Evolutionary conservation across 2,329 filamentous ascomycete species (phyloP).

Genomic region (Hymenoscyphus linearis): DNA sequence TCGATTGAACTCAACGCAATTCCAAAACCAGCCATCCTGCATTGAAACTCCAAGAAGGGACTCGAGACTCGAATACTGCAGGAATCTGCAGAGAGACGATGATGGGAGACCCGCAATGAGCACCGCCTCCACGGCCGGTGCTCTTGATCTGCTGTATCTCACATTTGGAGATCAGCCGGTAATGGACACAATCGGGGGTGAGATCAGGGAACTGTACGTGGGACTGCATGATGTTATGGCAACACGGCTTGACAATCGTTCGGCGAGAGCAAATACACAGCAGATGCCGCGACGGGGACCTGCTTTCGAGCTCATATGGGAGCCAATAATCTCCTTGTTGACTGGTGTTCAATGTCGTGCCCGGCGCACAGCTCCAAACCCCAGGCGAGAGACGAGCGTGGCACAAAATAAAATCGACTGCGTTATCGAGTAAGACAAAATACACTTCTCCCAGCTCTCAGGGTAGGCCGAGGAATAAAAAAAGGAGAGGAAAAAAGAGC

Average conservation of each 20-base stretch:
- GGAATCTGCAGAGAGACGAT: background rate
- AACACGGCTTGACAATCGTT: conserved; percentile 4
- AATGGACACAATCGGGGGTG: background rate
- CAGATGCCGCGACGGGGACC: background rate
- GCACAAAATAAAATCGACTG: background rate
- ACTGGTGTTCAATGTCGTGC: background rate
- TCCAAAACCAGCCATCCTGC: background rate
- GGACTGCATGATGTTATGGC: background rate
- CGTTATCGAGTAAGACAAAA: background rate
- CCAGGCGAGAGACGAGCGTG: background rate
- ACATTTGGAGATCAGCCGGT: background rate
- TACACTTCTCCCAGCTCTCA: background rate
- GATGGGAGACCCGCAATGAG: background rate
- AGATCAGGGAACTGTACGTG: background rate
- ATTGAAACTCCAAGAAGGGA: conserved; percentile 2
- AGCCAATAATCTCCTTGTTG: background rate
- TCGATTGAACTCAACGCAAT: background rate
- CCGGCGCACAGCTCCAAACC: background rate
- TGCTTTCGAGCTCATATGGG: background rate
- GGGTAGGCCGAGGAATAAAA: background rate
- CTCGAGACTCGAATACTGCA: conserved; percentile 6
- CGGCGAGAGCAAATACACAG: background rate
- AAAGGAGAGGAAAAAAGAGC: background rate
- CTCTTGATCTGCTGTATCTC: conserved; percentile 6
- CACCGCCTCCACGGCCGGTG: background rate